phyloP scores from a whole-genome alignment of 441 rosid species.

The Pelargonium cotyledonis region DNA sequence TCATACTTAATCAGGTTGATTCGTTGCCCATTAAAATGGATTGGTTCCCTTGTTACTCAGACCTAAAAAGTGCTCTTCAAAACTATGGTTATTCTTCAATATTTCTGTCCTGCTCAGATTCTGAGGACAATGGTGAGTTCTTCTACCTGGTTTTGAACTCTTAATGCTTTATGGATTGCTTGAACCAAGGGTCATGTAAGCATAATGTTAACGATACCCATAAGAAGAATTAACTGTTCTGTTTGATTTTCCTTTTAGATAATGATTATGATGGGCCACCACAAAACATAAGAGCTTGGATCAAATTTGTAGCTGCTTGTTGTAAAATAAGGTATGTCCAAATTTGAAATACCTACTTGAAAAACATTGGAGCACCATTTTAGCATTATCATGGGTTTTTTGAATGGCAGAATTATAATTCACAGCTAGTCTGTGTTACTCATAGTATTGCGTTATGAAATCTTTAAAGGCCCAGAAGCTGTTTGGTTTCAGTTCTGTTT shows the following conservation, averaged over 20 bases:
- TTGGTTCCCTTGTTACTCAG: slow-evolving; percentile 58
- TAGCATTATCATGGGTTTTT: not conserved
- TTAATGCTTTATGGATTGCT: slow-evolving; percentile 4
- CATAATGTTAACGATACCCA: not conserved
- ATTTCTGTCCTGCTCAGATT: slow-evolving; percentile 28
- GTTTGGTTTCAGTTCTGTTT: slow-evolving; percentile 6
- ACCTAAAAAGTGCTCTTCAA: slow-evolving; percentile 56
- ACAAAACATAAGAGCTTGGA: slow-evolving; percentile 60
- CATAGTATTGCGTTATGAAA: not conserved
- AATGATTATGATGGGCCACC: slow-evolving; percentile 47
- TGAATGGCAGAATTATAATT: slow-evolving; percentile 11
- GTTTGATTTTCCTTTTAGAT: slow-evolving; percentile 35
- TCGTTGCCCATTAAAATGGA: slow-evolving; percentile 35
- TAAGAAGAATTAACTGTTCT: not conserved
- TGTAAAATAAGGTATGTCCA: slow-evolving; percentile 53
- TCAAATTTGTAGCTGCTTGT: slow-evolving; percentile 50
- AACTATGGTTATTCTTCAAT: slow-evolving; percentile 51
- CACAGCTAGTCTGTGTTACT: slow-evolving; percentile 12
- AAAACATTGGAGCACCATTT: not conserved
- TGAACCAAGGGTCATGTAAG: not conserved
- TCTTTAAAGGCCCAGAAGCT: not conserved
- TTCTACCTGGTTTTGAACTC: slow-evolving; percentile 6
- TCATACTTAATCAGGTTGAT: slow-evolving; percentile 36
- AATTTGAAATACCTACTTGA: not conserved
- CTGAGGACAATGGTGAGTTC: slow-evolving; percentile 32